Conservation (phyloP, 2,329 filamentous ascomycete genomes). For the Diplodia scrobiculata region DNA sequence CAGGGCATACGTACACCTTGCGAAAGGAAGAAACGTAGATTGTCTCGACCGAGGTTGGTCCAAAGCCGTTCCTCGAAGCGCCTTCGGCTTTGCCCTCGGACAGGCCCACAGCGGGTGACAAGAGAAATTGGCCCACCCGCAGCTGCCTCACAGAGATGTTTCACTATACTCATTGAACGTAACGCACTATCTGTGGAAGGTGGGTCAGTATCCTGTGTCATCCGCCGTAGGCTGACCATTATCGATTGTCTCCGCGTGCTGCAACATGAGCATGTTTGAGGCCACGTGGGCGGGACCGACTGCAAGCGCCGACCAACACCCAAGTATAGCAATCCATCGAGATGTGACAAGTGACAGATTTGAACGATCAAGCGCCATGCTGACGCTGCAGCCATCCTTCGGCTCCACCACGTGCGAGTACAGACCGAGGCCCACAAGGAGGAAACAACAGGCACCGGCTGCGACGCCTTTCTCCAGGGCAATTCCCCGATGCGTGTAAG, state of each 20-base stretch:
- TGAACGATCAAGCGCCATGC: slow-evolving; percentile 1
- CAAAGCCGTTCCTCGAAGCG: background rate
- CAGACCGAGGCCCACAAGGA: background rate
- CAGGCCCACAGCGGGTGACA: background rate
- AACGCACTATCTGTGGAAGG: no score
- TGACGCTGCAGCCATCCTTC: background rate
- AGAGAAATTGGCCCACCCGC: no score
- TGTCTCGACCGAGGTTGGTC: background rate
- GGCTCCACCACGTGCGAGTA: background rate
- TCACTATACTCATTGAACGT: no score
- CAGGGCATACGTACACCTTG: background rate
- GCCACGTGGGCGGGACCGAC: background rate
- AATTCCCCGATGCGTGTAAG: background rate
- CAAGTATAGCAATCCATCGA: slow-evolving; percentile 17
- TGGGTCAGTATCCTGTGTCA: no score
- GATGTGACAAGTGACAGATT: background rate
- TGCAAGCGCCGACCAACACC: background rate
- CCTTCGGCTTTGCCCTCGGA: background rate
- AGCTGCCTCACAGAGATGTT: no score
- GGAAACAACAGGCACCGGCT: background rate
- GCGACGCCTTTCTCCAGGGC: background rate
- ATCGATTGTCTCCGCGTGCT: background rate
- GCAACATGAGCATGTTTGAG: slow-evolving; percentile 9
- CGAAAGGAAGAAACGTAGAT: background rate
- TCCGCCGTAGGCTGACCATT: no score